Evolutionary conservation across 2,329 filamentous ascomycete genomes (phyloP), one percentile per base, ranked within the genome.

Genomic region (Aspergillus sp.): DNA sequence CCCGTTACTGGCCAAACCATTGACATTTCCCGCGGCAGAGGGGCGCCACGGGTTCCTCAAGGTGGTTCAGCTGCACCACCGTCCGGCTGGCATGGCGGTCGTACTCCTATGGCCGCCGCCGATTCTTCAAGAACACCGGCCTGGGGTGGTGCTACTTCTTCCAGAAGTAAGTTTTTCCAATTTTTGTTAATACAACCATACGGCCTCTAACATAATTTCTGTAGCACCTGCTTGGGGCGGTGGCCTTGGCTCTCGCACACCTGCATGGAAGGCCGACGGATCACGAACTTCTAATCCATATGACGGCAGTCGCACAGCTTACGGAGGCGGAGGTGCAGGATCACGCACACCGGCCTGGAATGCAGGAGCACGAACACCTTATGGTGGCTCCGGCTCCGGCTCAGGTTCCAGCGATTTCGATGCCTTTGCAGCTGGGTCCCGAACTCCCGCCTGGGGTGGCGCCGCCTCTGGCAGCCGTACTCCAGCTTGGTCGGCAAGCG

Each of bases 1-100:
- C 80, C 83, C 61, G 76, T 89, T 55, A 93, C 89, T 4, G 93
- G 92, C 46, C 85, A 87, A 56, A 84, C 84, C n/a, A 89, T 96
- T 61, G 89, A 93, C 64, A 86, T 90, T 57, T 84, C 84, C 63
- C 79, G 77, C 68, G 80, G 77, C 41, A 65, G 62, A 52, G 74
- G 77, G 17, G 71, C 78, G 52, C 61, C 69, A 45, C 73, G 81
- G 69, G 65, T 81, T 77, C 40, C 81, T 74, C 60, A 81, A 78
- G 62, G 79, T 77, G 73, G 72, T 71, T 66, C 76, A 66, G 69
- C 76, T 67, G 72, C 78, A 68, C 65, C 80, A 76, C 72, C 75
- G 48, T 71, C 68, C 55, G 79, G 84, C 60, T 90, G 88, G 85
- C 81, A 86, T 60, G 80, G 84, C 64, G 84, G 88, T 66, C 86